These are phyloP conservation scores for Sedum album DNA, from an alignment of 164 flowering plant species.

Conservation along the genomic window DNA sequence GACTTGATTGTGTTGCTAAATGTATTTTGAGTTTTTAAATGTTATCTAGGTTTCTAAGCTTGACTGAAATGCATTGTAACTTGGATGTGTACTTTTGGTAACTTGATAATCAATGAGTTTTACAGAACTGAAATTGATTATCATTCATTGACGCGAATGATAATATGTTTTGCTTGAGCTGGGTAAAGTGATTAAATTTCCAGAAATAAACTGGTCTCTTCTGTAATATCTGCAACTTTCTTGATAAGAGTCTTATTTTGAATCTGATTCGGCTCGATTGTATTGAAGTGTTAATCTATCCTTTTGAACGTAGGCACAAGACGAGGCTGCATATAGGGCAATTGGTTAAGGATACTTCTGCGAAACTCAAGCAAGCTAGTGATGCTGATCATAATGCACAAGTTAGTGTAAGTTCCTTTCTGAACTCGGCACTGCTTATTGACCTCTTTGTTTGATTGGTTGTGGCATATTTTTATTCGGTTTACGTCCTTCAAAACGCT, in stretches of 20 bases:
- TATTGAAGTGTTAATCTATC: too few relatives aligned
- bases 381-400: slow-evolving; percentile 36
- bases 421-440: neutral
- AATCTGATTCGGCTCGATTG: neutral
- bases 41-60: too few relatives aligned
- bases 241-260: neutral
- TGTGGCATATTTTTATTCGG: too few relatives aligned
- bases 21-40: neutral
- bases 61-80: too few relatives aligned
- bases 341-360: slow-evolving; percentile 55
- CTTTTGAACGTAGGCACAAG: slow-evolving; percentile 32
- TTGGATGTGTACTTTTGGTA: too few relatives aligned
- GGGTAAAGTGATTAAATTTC: neutral
- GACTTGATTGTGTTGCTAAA: neutral
- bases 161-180: too few relatives aligned
- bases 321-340: slow-evolving; percentile 52
- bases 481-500: too few relatives aligned
- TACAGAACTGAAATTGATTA: too few relatives aligned
- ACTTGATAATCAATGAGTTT: neutral
- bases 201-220: neutral
- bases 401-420: slow-evolving; percentile 27
- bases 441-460: too few relatives aligned
- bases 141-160: too few relatives aligned
- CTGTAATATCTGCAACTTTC: neutral
- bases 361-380: slow-evolving; percentile 53